Conservation (phyloP, 2,329 filamentous ascomycete species). For the Fusarium domesticum region DNA sequence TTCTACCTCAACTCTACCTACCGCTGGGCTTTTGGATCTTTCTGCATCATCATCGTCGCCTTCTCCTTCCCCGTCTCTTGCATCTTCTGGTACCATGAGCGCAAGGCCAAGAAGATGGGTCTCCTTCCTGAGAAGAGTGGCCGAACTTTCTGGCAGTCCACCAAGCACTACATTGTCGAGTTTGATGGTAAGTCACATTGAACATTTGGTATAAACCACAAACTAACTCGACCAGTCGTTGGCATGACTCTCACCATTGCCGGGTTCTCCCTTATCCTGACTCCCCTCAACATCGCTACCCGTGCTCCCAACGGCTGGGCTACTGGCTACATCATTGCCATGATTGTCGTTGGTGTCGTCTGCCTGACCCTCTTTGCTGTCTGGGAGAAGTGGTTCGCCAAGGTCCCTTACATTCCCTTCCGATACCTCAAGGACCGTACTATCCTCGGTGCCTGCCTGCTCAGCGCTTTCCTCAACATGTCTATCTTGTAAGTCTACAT, state of each 20-base stretch:
- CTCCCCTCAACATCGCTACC: constrained; percentile 56
- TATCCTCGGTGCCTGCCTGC: constrained; percentile 45
- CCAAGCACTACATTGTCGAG: constrained; percentile 31
- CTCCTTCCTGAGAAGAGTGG: constrained; percentile 38
- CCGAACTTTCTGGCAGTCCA: constrained; percentile 44
- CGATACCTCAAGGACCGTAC: constrained; percentile 47
- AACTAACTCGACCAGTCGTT: constrained; percentile 34
- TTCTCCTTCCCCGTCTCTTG: constrained; percentile 57
- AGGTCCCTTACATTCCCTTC: constrained; percentile 43
- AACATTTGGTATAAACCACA: constrained; percentile 54
- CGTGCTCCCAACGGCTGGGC: constrained; percentile 44
- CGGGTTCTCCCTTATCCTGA: constrained; percentile 53
- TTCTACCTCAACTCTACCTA: constrained; percentile 25
- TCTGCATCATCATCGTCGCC: constrained; percentile 60
- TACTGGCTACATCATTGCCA: constrained; percentile 49
- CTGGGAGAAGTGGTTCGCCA: constrained; percentile 56
- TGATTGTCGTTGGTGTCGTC: constrained; percentile 54
- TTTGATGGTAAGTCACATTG: constrained; percentile 44
- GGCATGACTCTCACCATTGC: constrained; percentile 53
- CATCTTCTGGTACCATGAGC: constrained; percentile 53
- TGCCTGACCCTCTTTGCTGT: constrained; percentile 48
- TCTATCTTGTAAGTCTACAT: constrained; percentile 25
- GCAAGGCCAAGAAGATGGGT: constrained; percentile 52
- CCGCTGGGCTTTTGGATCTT: constrained; percentile 52
- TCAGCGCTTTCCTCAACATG: constrained; percentile 40